A percentile compares a stretch with the other conserved stretches of the same genome.
Conservation (phyloP, 306 rosid species). For the Cercis canadensis region DNA sequence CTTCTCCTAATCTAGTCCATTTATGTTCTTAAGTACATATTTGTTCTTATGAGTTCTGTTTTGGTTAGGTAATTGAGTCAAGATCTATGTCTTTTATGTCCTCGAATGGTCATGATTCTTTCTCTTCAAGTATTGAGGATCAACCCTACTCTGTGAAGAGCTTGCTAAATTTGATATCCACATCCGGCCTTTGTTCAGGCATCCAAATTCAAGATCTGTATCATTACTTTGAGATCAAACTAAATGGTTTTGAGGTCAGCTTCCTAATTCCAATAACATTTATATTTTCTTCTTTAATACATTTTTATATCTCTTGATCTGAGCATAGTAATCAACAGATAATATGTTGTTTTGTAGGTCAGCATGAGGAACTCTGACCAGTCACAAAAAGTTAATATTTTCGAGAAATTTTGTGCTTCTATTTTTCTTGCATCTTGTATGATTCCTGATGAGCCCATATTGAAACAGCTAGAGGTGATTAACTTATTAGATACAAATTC, state of each 20-base stretch:
- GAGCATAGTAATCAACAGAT: conserved; percentile 24
- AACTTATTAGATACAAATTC: conserved; percentile 1
- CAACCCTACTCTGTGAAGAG: conserved; percentile 43
- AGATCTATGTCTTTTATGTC: conserved; percentile 57
- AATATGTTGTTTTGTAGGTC: conserved; percentile 53
- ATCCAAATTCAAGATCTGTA: conserved; percentile 65
- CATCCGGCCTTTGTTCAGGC: conserved; percentile 37
- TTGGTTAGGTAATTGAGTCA: conserved; percentile 53
- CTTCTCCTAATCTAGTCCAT: background rate
- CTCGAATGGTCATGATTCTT: conserved; percentile 43
- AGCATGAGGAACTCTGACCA: conserved; percentile 49
- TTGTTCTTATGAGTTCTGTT: background rate
- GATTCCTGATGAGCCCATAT: conserved; percentile 69
- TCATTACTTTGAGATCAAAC: conserved; percentile 62
- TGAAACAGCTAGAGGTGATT: conserved; percentile 83
- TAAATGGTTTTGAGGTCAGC: conserved; percentile 73
- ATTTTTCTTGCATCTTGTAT: conserved; percentile 58
- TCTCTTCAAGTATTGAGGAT: conserved; percentile 48
- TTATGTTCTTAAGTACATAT: background rate
- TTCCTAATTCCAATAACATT: conserved; percentile 2
- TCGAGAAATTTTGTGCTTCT: conserved; percentile 66
- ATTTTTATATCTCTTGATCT: conserved; percentile 30
- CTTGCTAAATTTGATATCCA: conserved; percentile 51
- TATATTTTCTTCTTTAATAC: conserved; percentile 23
- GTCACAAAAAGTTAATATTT: conserved; percentile 54